phyloP scores from a whole-genome alignment of 805 yeast species.

The Metschnikowia lochheadii region DNA sequence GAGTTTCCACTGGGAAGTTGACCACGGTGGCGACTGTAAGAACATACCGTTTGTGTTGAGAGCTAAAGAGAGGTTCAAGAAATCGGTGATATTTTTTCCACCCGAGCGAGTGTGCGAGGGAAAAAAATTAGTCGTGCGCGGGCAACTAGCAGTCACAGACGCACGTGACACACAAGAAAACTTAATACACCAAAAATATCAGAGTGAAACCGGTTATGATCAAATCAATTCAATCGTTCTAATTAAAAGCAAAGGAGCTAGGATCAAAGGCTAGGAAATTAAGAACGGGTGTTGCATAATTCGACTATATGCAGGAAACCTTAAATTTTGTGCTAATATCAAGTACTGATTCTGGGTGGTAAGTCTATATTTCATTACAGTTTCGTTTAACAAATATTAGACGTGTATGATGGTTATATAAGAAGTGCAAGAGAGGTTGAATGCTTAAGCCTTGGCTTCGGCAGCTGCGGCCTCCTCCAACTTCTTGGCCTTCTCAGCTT shows the following conservation, averaged over 20 bases:
- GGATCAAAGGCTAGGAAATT: background rate
- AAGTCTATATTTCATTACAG: no score
- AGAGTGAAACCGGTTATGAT: background rate
- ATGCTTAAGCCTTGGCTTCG: slow-evolving; percentile 5
- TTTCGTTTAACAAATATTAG: background rate
- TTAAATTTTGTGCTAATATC: background rate
- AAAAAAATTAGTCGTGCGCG: slow-evolving; percentile 16
- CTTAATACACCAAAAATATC: background rate
- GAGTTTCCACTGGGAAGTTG: slow-evolving; percentile 67
- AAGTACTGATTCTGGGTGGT: background rate
- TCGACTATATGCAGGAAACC: no score
- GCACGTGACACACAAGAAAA: slow-evolving; percentile 10
- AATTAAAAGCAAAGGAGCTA: background rate
- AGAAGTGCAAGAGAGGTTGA: background rate
- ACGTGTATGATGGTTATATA: background rate
- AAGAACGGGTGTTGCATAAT: background rate
- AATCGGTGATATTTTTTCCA: slow-evolving; percentile 10
- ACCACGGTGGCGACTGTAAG: slow-evolving; percentile 17
- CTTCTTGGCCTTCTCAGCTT: slow-evolving; percentile 69
- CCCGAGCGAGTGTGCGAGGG: slow-evolving; percentile 8
- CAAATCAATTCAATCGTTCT: background rate
- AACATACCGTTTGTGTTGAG: slow-evolving; percentile 18
- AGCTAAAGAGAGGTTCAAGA: slow-evolving; percentile 3
- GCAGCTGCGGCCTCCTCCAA: slow-evolving; percentile 31
- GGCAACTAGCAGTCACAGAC: slow-evolving; percentile 16